Evolutionary conservation across 2,329 filamentous ascomycete species (phyloP).

Genomic region (Pseudocercospora vitis): DNA sequence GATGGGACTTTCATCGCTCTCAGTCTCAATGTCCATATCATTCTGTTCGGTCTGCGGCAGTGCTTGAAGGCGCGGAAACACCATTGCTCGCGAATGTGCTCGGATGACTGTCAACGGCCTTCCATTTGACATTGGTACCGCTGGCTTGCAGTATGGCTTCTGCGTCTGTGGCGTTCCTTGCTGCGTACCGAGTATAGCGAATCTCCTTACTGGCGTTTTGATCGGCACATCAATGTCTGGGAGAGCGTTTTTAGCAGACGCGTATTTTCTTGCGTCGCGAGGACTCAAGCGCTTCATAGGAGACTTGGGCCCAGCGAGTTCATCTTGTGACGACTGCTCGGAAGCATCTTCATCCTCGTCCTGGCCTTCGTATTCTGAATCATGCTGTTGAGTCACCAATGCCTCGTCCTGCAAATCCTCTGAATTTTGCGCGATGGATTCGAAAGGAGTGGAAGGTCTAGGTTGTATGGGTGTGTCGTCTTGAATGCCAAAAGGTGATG

Average conservation of each 20-base stretch:
- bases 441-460: constrained; percentile 28
- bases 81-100: constrained; percentile 27
- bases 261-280: constrained; percentile 19
- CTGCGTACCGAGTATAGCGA: constrained; percentile 22
- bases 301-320: constrained; percentile 37
- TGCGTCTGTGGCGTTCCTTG: constrained; percentile 33
- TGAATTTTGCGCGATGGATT: constrained; percentile 17
- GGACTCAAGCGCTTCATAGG: constrained; percentile 34
- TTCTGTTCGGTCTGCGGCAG: constrained; percentile 15
- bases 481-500: constrained; percentile 10
- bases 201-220: constrained; percentile 28
- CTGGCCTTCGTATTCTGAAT: constrained; percentile 13
- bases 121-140: constrained; percentile 21
- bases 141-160: constrained; percentile 26
- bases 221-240: constrained; percentile 16
- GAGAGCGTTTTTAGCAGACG: constrained; percentile 20
- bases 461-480: constrained; percentile 29
- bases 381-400: not conserved
- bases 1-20: no score
- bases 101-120: constrained; percentile 31
- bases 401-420: constrained; percentile 1
- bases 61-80: constrained; percentile 28
- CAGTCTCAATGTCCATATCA: constrained; percentile 5
- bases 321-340: constrained; percentile 33
- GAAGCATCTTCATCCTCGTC: constrained; percentile 16